Evolutionary conservation across 768 basidiomycete genomes (phyloP), one percentile per base, ranked within the genome.

Genomic region (Solioccasus polychromus): DNA sequence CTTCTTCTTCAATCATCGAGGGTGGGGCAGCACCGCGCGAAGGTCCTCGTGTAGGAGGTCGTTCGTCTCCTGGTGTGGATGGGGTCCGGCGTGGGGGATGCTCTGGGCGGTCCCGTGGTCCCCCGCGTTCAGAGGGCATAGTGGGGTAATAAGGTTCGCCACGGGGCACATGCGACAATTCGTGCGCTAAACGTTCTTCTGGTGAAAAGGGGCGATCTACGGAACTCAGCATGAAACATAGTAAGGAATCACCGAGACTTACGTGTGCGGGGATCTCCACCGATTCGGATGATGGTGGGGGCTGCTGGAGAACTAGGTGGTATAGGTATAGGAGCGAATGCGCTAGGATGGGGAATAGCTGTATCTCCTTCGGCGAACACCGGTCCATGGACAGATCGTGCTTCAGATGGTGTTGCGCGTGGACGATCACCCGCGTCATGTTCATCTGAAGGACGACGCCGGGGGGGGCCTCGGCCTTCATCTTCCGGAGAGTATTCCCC

Each of bases 261-360:
- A 65, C 63, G 50, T 35, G 47, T 35, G 19, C 20, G 50, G 35
- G 24, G 35, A 8, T 49, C 59, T 11, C 54, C 50, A 14, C 56
- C 63, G 28, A 65, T 29, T 44, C 61, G 60, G 18, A 66, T 66
- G 22, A 66, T 57, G 8, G 64, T 66, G 18, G 64, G 64, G 10
- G 52, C 55, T 8, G 36, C 31, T 14, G 62, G 63, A 19, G 64
- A 63, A 23, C 37, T 42, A 26, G 52, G 45, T 5, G 52, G 50
- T 7, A 17, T n/a, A 28, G 25, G 12, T 15, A 41, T 3, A 23
- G 39, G 48, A 22, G 44, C 11, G 12, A 15, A 28, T 28, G 28
- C 28, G 28, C 8, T 31, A n/a, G 28, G 38, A 15, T 40, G 46
- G 8, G 51, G 40, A 36, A 28, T 24, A 7, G 14, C 29, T 22